Base-by-base conservation (phyloP, 306 rosid genomes). In the Morella rubra region DNA sequence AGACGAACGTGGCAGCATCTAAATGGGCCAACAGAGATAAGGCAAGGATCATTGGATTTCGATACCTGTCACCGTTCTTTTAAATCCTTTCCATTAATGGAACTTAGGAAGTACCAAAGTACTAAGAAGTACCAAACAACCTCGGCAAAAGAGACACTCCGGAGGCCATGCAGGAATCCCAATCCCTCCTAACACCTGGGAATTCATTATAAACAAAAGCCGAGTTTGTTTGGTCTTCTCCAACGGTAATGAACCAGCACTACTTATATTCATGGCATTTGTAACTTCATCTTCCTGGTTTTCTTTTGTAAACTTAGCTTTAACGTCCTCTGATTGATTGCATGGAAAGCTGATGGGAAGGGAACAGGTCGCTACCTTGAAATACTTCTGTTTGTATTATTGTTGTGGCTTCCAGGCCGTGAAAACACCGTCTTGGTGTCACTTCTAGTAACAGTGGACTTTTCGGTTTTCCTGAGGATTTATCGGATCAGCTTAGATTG, bases 1-100 rank as follows among this genome's bases (percentile, higher is more conserved):
- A 8, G 49, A 4, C 74, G 72, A 44, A 67, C 69, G 80, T 79
- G 86, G 81, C 73, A 44, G 20, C 0, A 6, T 73, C 44, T 13
- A 42, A 79, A 2, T 82, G 89, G 84, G 40, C 16, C 44, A 79
- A 45, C 73, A 58, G 27, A 64, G 89, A 85, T 82, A 79, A 82
- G 89, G 76, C 27, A 42, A 7, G 76, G 73, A 81, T 51, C 4
- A 6, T 20, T 73, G 85, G 85, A 77, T 77, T 73, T 73, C 67
- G n/a, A 41, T 59, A 8, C 54, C 19, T 22, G 49, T 0, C 0
- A 22, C 47, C 24, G 50, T 65, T 55, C 40, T 62, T 69, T 24
- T 80, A 71, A 32, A 41, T 16, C 40, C 27, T 44, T 51, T 60
- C 4, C 22, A 65, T 52, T 47, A 56, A 68, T 74, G 56, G 55